Evolutionary conservation across 176 grass and related monocot species (phyloP).

Genomic region (Stipa capillata): DNA sequence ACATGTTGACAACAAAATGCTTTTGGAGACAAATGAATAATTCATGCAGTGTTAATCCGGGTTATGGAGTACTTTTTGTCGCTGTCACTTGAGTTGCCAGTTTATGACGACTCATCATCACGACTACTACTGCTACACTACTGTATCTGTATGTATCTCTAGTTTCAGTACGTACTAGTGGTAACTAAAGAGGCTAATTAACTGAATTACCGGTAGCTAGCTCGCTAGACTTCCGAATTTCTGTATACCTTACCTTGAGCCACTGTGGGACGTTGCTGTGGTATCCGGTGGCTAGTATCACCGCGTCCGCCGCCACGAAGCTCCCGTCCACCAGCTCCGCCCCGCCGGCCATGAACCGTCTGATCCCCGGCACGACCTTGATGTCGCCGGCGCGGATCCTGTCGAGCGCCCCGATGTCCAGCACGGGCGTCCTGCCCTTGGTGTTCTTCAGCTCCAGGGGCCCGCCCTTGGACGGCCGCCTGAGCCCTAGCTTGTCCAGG

Average conservation of each 20-base stretch:
- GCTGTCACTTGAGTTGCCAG: not conserved
- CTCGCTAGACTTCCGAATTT: too few relatives aligned
- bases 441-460: conserved; percentile 56
- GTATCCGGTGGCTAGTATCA: conserved; percentile 63
- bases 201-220: too few relatives aligned
- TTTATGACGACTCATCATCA: not conserved
- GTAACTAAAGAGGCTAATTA: not conserved
- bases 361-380: conserved; percentile 42
- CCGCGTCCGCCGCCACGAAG: conserved; percentile 31
- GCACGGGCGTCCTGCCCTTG: conserved; percentile 50
- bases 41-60: too few relatives aligned
- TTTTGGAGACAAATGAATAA: too few relatives aligned
- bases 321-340: conserved; percentile 40
- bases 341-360: not conserved
- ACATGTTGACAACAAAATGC: not conserved
- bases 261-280: conserved; percentile 58
- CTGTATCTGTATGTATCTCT: too few relatives aligned
- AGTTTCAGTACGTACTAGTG: too few relatives aligned
- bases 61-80: not conserved
- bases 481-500: conserved; percentile 26
- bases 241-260: conserved; percentile 64
- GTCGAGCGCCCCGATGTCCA: conserved; percentile 43
- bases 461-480: conserved; percentile 28
- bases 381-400: conserved; percentile 53
- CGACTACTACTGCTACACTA: not conserved